Base-by-base conservation (phyloP, 257 asterid species). In the Schizonepeta tenuifolia region DNA sequence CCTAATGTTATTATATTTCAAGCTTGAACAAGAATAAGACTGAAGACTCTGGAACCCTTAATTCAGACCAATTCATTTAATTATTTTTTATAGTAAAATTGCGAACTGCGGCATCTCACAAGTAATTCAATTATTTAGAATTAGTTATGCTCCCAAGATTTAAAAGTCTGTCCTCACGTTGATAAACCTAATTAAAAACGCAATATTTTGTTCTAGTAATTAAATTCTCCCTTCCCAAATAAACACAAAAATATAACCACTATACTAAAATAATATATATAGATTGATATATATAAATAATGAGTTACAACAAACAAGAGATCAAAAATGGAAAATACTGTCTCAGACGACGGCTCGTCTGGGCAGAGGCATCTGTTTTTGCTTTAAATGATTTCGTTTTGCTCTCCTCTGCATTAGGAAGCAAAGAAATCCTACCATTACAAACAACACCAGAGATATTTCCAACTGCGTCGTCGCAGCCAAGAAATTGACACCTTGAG, bases 331-430 rank as follows among this genome's bases (percentile, higher is more conserved):
- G 26, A 38, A 38, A 66, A 28, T 7, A 12, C 35, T 26, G 5
- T 66, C 26, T 89, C 82, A 89, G 46, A 87, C 72, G 46, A 76
- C 67, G 14, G 79, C 77, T n/a, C 91, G 82, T 73, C 81, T 87
- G 24, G 82, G 67, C 68, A 83, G 77, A 14, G 22, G 55, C 7
- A 24, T 73, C 56, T 80, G 89, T 80, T 86, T 87, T 53, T 78
- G 91, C 70, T 78, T 84, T 22, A 75, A 68, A 65, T 35, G 73
- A 74, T 77, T 86, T 53, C 73, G 21, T 77, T 79, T 71, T 53
- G 75, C 78, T 84, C 84, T 86, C 79, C 93, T 81, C 83, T 77
- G 90, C 91, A 86, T 75, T 43, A 89, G 71, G 82, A 83, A 81
- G 77, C 89, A 88, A 59, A 92, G 86, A 65, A 89, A 86, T 36